phyloP scores from a whole-genome alignment of 371 early-diverging fungal species.

The Circinella umbellata region DNA sequence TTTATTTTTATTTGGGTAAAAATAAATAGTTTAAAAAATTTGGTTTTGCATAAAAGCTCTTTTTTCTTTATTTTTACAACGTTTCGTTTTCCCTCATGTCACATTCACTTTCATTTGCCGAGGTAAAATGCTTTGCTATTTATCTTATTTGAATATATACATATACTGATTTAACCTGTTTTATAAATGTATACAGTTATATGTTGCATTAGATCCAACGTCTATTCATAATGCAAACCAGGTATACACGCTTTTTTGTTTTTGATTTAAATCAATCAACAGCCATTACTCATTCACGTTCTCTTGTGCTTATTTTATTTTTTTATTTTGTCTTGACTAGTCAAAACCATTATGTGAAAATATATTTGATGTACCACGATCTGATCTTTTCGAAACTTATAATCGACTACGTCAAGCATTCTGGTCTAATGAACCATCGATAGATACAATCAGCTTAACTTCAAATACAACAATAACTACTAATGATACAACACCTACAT shows the following conservation, averaged over 20 bases:
- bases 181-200: neutral
- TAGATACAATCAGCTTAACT: neutral
- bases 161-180: neutral
- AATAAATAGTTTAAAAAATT: no score
- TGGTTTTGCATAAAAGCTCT: no score
- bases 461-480: neutral
- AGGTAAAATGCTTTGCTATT: neutral
- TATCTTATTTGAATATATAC: neutral
- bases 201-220: neutral
- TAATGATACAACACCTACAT: neutral
- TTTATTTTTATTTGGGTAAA: no score
- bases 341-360: constrained; percentile 14
- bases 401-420: constrained; percentile 15
- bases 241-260: neutral
- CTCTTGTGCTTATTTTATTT: no score
- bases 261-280: neutral
- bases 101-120: neutral
- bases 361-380: constrained; percentile 15
- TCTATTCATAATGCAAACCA: neutral
- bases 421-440: neutral
- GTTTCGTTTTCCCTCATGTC: neutral
- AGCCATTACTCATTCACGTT: neutral
- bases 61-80: no score
- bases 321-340: neutral
- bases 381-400: constrained; percentile 14